These are phyloP conservation scores for Aspergillus glaucus DNA, from an alignment of 2,329 filamentous ascomycete species.

Conservation along the genomic window DNA sequence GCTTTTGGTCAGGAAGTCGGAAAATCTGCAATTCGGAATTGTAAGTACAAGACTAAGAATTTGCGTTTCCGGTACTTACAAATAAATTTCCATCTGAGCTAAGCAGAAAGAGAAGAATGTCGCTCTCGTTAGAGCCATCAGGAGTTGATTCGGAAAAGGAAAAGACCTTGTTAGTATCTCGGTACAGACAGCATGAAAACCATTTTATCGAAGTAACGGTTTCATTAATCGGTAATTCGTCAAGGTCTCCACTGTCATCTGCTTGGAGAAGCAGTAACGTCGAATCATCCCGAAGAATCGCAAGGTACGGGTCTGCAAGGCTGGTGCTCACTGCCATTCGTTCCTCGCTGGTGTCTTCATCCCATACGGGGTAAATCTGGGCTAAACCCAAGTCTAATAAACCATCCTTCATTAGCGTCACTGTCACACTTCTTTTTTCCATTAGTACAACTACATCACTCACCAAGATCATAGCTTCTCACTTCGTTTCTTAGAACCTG, in stretches of 20 bases:
- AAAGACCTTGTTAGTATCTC: slow-evolving; percentile 57
- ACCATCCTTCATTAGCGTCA: slow-evolving; percentile 7
- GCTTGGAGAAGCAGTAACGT: slow-evolving; percentile 74
- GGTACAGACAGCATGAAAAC: slow-evolving; percentile 77
- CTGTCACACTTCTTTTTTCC: background rate
- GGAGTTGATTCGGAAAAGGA: slow-evolving; percentile 22
- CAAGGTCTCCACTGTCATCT: slow-evolving; percentile 74
- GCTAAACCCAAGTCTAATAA: slow-evolving; percentile 73
- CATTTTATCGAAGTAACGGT: slow-evolving; percentile 61
- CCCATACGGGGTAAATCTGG: slow-evolving; percentile 87
- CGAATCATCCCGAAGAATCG: slow-evolving; percentile 76
- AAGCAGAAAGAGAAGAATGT: slow-evolving; percentile 69
- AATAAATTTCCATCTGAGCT: slow-evolving; percentile 67
- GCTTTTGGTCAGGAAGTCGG: slow-evolving; percentile 65
- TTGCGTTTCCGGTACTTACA: slow-evolving; percentile 47
- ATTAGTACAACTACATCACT: slow-evolving; percentile 29
- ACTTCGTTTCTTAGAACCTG: slow-evolving; percentile 84
- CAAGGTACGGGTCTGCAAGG: slow-evolving; percentile 78
- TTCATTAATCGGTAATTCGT: slow-evolving; percentile 66
- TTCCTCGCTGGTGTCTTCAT: slow-evolving; percentile 76
- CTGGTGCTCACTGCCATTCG: slow-evolving; percentile 72
- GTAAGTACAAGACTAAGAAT: slow-evolving; percentile 3
- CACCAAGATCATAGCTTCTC: slow-evolving; percentile 82
- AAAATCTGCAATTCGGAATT: slow-evolving; percentile 55
- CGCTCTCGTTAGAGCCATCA: slow-evolving; percentile 31